Conservation (phyloP, 2,329 filamentous ascomycete genomes). For the Epichloe aotearoae region DNA sequence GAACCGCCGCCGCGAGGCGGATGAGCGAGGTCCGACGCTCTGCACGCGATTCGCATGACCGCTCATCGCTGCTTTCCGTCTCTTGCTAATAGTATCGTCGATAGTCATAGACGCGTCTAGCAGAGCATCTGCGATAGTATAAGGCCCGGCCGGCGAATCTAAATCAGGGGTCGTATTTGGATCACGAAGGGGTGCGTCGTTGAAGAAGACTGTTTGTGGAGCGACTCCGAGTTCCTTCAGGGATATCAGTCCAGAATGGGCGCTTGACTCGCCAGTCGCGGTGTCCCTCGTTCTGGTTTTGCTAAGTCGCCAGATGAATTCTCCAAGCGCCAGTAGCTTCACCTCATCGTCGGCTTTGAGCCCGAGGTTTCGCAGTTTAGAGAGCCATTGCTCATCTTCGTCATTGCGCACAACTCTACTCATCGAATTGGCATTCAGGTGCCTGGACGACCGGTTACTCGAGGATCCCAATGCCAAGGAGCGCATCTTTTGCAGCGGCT, state of each 20-base stretch:
- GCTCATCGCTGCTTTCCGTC: constrained; percentile 38
- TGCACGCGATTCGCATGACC: constrained; percentile 32
- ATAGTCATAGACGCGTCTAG: constrained; percentile 86
- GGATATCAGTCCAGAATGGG: constrained; percentile 40
- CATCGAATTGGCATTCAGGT: constrained; percentile 43
- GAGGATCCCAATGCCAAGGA: constrained; percentile 50
- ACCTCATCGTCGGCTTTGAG: constrained; percentile 73
- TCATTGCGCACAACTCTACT: constrained; percentile 62
- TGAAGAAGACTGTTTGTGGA: constrained; percentile 85
- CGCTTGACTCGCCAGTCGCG: constrained; percentile 20
- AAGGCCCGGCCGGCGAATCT: constrained; percentile 30
- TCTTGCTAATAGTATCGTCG: constrained; percentile 49
- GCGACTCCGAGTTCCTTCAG: constrained; percentile 65
- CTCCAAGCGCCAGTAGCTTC: constrained; percentile 72
- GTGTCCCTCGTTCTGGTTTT: constrained; percentile 51
- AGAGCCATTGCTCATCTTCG: constrained; percentile 90
- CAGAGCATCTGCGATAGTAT: constrained; percentile 81
- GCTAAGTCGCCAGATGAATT: constrained; percentile 83
- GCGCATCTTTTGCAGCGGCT: constrained; percentile 55
- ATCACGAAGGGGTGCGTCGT: constrained; percentile 50
- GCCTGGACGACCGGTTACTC: constrained; percentile 39
- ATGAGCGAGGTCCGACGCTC: constrained; percentile 20
- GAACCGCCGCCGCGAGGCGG: constrained; percentile 14
- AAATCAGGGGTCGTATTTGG: constrained; percentile 20
- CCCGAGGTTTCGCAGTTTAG: constrained; percentile 70